A percentile compares a stretch with the other conserved stretches of the same genome.
These are phyloP conservation scores for Candida boleticola DNA, from an alignment of 805 yeast species.

Conservation along the genomic window DNA sequence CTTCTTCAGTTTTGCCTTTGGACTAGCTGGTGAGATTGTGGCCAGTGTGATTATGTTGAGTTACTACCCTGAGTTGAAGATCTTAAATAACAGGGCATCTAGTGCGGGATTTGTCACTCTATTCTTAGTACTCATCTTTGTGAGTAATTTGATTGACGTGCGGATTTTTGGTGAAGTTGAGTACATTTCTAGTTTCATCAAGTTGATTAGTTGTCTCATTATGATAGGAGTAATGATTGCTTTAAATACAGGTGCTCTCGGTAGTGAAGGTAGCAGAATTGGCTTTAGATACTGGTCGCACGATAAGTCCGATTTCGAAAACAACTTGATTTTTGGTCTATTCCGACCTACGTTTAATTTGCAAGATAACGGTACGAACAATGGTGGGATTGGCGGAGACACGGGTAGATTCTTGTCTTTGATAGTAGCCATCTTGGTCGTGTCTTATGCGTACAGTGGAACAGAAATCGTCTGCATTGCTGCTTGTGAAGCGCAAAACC, in stretches of 20 bases:
- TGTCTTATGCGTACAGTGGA: constrained; percentile 77
- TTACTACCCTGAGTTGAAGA: constrained; percentile 57
- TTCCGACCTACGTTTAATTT: constrained; percentile 73
- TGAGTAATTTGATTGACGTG: constrained; percentile 64
- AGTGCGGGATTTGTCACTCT: constrained; percentile 65
- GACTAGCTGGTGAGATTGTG: constrained; percentile 76
- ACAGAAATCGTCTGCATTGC: constrained; percentile 82
- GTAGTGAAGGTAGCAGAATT: constrained; percentile 31
- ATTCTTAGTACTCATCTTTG: constrained; percentile 43
- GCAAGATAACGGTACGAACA: constrained; percentile 50
- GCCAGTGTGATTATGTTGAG: constrained; percentile 77
- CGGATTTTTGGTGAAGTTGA: constrained; percentile 74
- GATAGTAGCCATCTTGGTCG: constrained; percentile 57
- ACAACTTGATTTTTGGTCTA: constrained; percentile 59
- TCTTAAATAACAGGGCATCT: constrained; percentile 45
- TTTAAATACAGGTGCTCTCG: constrained; percentile 58
- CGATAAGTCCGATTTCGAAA: constrained; percentile 45
- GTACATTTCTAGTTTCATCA: constrained; percentile 57
- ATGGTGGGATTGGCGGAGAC: constrained; percentile 57
- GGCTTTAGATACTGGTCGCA: constrained; percentile 74
- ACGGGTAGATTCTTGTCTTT: constrained; percentile 61
- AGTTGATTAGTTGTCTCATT: constrained; percentile 49
- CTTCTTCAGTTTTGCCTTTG: constrained; percentile 69
- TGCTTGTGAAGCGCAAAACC: constrained; percentile 83
- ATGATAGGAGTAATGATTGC: constrained; percentile 65